These are phyloP conservation scores for Mallotus nudiflorus DNA, from an alignment of 345 rosid genomes.

Conservation along the genomic window DNA sequence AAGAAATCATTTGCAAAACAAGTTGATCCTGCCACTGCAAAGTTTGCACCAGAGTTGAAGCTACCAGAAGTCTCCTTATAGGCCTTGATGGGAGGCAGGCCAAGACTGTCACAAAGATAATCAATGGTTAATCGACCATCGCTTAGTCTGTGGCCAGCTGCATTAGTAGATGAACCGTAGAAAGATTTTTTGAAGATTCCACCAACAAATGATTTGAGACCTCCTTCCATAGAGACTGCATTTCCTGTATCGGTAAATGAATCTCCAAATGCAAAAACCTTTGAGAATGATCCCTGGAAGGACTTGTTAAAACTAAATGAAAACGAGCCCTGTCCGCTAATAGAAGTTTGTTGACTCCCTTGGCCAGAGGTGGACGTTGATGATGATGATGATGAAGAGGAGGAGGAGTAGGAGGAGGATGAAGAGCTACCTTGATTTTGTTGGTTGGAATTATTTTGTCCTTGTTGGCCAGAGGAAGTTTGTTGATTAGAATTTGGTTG, in stretches of 20 bases:
- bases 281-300: conserved; percentile 9
- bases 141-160: conserved; percentile 13
- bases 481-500: too few species aligned
- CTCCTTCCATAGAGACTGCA: conserved; percentile 25
- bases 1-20: conserved; percentile 26
- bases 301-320: too few species aligned
- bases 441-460: too few species aligned
- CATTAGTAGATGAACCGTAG: neutral
- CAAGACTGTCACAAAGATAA: conserved; percentile 34
- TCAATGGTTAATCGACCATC: conserved; percentile 45
- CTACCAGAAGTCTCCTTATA: conserved; percentile 14
- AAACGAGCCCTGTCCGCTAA: too few species aligned
- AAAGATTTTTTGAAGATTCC: neutral
- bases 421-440: too few species aligned
- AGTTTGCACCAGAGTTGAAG: conserved; percentile 36
- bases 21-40: conserved; percentile 46
- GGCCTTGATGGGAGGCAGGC: conserved; percentile 32
- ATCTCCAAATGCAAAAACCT: conserved; percentile 50
- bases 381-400: too few species aligned
- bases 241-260: conserved; percentile 51
- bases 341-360: too few species aligned
- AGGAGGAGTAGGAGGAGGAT: too few species aligned
- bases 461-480: too few species aligned
- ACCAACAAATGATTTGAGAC: conserved; percentile 20
- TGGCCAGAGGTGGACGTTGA: too few species aligned